Percentiles rank a stretch among this genome's conserved stretches.
These are phyloP conservation scores for Lachancea meyersii DNA, from an alignment of 805 yeast genomes.

Conservation along the genomic window DNA sequence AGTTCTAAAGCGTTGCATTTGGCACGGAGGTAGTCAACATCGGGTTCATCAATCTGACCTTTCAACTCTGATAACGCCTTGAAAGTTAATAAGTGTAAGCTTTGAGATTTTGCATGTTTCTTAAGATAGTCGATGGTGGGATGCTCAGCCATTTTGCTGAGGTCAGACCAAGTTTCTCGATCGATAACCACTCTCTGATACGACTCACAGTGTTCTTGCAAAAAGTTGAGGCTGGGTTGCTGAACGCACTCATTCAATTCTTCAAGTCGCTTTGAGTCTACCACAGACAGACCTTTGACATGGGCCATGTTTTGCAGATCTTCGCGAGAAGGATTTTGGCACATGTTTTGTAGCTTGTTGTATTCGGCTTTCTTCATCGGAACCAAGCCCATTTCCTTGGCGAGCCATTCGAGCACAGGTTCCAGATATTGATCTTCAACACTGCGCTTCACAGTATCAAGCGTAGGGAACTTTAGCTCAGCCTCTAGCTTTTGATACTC, in stretches of 20 bases:
- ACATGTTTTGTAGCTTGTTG: constrained; percentile 1
- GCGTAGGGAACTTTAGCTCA: constrained; percentile 11
- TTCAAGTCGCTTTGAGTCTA: constrained; percentile 12
- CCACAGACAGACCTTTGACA: background rate
- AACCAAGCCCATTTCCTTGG: background rate
- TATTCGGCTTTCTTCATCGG: constrained; percentile 8
- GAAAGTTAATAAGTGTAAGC: constrained; percentile 25
- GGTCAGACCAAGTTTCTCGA: background rate
- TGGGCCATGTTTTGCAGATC: constrained; percentile 14
- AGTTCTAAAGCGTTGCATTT: background rate
- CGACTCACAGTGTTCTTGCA: background rate
- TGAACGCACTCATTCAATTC: constrained; percentile 13
- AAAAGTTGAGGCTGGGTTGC: constrained; percentile 28
- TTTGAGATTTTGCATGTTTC: constrained; percentile 27
- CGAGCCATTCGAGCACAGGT: constrained; percentile 1
- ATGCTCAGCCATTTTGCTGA: background rate
- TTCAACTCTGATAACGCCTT: constrained; percentile 18
- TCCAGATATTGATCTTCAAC: background rate
- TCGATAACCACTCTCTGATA: background rate
- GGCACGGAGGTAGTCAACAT: background rate
- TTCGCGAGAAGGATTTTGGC: constrained; percentile 14
- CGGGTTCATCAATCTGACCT: constrained; percentile 6
- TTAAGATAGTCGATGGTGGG: constrained; percentile 13
- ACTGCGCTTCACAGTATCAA: background rate
- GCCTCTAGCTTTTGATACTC: constrained; percentile 11